Evolutionary conservation across 495 filamentous ascomycete genomes (phyloP).

Genomic region (Usnea hakonensis): DNA sequence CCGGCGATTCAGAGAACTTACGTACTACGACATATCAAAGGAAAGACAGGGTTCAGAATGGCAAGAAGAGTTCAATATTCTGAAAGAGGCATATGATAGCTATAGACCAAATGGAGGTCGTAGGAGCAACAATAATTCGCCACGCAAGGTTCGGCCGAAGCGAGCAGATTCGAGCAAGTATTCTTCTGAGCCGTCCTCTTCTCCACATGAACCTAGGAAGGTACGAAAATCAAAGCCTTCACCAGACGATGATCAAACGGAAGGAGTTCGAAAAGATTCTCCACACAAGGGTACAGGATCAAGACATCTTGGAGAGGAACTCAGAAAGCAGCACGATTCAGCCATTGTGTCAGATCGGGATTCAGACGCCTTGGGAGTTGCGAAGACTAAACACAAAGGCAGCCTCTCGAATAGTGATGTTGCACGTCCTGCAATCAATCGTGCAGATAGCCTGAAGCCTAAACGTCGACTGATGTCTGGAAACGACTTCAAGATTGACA

Average conservation of each 20-base stretch:
- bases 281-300: conserved; percentile 34
- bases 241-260: conserved; percentile 33
- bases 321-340: conserved; percentile 42
- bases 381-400: conserved; percentile 35
- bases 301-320: conserved; percentile 35
- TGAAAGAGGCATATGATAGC: conserved; percentile 72
- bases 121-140: conserved; percentile 41
- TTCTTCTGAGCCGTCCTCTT: conserved; percentile 25
- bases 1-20: conserved; percentile 55
- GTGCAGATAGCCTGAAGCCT: conserved; percentile 48
- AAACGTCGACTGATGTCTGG: conserved; percentile 53
- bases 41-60: conserved; percentile 76
- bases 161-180: conserved; percentile 43
- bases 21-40: conserved; percentile 78
- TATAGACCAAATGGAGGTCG: conserved; percentile 41
- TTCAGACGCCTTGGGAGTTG: conserved; percentile 36
- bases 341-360: conserved; percentile 46
- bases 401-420: conserved; percentile 43
- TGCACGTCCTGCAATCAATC: conserved; percentile 33
- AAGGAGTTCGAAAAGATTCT: conserved; percentile 34
- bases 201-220: conserved; percentile 16
- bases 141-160: conserved; percentile 50
- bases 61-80: conserved; percentile 77
- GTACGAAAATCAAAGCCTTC: conserved; percentile 19
- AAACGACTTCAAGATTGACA: conserved; percentile 48